Evolutionary conservation across 495 filamentous ascomycete genomes (phyloP).

Genomic region (Penicillium odoratum): DNA sequence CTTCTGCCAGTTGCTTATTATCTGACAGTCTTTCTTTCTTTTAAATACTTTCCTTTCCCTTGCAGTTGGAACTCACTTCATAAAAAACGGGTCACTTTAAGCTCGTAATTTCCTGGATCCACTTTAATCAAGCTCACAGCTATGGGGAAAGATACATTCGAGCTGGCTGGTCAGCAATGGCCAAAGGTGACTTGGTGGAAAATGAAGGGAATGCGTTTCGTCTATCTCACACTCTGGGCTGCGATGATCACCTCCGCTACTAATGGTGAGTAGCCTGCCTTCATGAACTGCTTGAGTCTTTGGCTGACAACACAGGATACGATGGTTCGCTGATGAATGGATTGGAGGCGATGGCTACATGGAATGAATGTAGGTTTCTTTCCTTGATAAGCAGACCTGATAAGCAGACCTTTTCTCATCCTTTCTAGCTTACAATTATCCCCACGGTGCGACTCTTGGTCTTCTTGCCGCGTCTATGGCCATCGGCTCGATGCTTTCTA

Average conservation of each 20-base stretch:
- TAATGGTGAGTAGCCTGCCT: conserved; percentile 9
- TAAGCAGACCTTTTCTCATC: neutral
- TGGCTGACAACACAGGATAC: conserved; percentile 49
- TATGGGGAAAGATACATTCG: conserved; percentile 46
- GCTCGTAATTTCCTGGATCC: neutral
- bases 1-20: too few relatives aligned
- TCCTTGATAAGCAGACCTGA: too few relatives aligned
- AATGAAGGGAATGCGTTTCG: conserved; percentile 38
- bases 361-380: conserved; percentile 26
- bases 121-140: neutral
- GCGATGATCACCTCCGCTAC: conserved; percentile 39
- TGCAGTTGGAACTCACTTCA: neutral
- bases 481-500: conserved; percentile 62
- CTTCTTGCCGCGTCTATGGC: conserved; percentile 69
- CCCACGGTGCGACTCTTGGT: conserved; percentile 54
- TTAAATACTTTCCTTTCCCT: neutral
- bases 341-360: conserved; percentile 36
- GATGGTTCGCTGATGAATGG: conserved; percentile 57
- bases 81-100: neutral
- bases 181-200: conserved; percentile 41
- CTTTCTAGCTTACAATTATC: conserved; percentile 41
- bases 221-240: conserved; percentile 38
- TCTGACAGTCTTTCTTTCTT: neutral
- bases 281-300: neutral
- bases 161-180: conserved; percentile 41